Conservation (phyloP, 1,139 yeast genomes). For the Candida sanyaensis region DNA sequence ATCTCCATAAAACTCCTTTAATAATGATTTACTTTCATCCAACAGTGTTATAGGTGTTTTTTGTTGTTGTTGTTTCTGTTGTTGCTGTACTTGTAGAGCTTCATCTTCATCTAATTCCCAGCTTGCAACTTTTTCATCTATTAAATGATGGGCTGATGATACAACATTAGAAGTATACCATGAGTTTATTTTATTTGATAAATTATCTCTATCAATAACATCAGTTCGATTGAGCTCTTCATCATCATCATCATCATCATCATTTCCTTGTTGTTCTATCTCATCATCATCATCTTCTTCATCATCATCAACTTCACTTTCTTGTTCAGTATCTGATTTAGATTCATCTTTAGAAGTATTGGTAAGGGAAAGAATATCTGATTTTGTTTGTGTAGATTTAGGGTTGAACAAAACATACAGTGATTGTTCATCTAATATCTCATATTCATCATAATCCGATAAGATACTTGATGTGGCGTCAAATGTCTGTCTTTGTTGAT, state of each 20-base stretch:
- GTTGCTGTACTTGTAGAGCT: not conserved
- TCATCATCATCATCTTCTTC: slow-evolving; percentile 17
- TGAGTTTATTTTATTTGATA: slow-evolving; percentile 25
- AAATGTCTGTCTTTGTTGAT: slow-evolving; percentile 6
- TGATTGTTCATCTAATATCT: slow-evolving; percentile 26
- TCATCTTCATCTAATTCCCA: slow-evolving; percentile 44
- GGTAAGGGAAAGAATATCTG: slow-evolving; percentile 44
- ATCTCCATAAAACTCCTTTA: slow-evolving; percentile 36
- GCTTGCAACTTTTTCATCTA: slow-evolving; percentile 46
- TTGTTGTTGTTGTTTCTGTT: not conserved
- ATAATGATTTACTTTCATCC: slow-evolving; percentile 12
- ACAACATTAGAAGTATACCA: slow-evolving; percentile 21
- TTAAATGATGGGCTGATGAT: slow-evolving; percentile 12
- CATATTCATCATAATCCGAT: slow-evolving; percentile 21
- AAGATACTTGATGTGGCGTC: slow-evolving; percentile 20
- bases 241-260: not conserved
- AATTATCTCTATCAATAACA: slow-evolving; percentile 4
- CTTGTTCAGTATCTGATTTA: slow-evolving; percentile 12
- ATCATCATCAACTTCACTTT: slow-evolving; percentile 14
- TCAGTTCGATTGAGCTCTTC: slow-evolving; percentile 4
- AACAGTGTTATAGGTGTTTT: slow-evolving; percentile 2
- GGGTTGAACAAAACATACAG: slow-evolving; percentile 50
- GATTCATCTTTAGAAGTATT: slow-evolving; percentile 23
- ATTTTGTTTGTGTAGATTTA: slow-evolving; percentile 19
- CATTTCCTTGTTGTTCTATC: slow-evolving; percentile 14